Evolutionary conservation across 768 basidiomycete genomes (phyloP).

Genomic region (Clitopilus passeckerianus): DNA sequence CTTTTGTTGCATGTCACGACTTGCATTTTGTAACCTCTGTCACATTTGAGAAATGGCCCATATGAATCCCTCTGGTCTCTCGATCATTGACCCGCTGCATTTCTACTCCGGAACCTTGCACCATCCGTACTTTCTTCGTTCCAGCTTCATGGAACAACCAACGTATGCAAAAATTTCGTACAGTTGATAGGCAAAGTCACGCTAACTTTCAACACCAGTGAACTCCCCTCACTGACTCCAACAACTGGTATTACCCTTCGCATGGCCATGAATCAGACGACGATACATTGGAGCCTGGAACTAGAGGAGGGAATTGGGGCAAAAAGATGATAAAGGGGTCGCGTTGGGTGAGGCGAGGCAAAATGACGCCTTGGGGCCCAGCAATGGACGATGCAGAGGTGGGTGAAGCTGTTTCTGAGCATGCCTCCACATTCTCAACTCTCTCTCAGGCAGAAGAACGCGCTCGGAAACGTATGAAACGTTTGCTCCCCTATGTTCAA

Average conservation of each 20-base stretch:
- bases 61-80: not conserved
- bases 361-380: constrained; percentile 82
- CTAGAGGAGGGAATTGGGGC: constrained; percentile 77
- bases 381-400: constrained; percentile 87
- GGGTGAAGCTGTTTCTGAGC: constrained; percentile 12
- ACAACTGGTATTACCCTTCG: constrained; percentile 84
- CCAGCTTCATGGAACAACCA: not conserved
- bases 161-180: not conserved
- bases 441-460: constrained; percentile 68
- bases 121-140: not conserved
- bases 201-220: not conserved
- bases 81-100: constrained; percentile 1
- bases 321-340: constrained; percentile 71
- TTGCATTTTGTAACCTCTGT: not conserved
- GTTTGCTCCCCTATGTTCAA: constrained; percentile 54
- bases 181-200: not conserved
- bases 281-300: constrained; percentile 40
- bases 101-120: not conserved
- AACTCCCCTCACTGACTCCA: constrained; percentile 62
- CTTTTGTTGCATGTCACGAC: not conserved
- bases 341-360: constrained; percentile 78
- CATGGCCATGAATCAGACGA: constrained; percentile 67
- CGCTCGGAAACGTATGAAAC: constrained; percentile 74
- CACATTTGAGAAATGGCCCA: not conserved
- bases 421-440: constrained; percentile 5